Conservation (phyloP, 2,329 filamentous ascomycete species). For the Nemania sp. region DNA sequence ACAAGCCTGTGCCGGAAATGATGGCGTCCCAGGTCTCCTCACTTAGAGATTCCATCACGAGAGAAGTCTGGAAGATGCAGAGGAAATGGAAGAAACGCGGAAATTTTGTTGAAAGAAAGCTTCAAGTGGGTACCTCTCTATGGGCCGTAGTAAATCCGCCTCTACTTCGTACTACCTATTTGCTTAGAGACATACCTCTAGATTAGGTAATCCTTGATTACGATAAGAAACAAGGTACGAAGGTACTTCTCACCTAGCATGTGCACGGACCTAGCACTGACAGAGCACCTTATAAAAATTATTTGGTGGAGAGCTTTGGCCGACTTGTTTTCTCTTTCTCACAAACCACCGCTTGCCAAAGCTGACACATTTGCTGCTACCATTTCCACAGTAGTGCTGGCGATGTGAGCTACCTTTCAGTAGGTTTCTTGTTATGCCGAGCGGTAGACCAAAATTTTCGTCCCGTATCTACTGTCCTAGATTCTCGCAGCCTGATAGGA, state of each 20-base stretch:
- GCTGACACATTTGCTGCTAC: slow-evolving; percentile 36
- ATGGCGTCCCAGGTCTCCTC: slow-evolving; percentile 80
- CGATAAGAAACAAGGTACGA: not conserved
- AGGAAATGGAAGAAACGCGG: not conserved
- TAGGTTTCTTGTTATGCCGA: slow-evolving; percentile 39
- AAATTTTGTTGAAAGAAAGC: slow-evolving; percentile 23
- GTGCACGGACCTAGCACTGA: slow-evolving; percentile 11
- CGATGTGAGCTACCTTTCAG: slow-evolving; percentile 38
- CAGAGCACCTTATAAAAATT: no score
- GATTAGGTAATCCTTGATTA: no score
- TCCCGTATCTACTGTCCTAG: slow-evolving; percentile 89
- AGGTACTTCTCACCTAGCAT: no score
- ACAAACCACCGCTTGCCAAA: slow-evolving; percentile 38
- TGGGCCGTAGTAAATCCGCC: slow-evolving; percentile 23
- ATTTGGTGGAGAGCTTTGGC: not conserved
- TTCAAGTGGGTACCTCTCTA: slow-evolving; percentile 18
- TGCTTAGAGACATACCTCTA: no score
- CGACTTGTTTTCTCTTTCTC: slow-evolving; percentile 27
- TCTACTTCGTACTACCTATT: no score
- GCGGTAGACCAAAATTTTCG: slow-evolving; percentile 50
- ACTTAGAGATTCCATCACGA: slow-evolving; percentile 71
- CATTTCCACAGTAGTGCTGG: slow-evolving; percentile 43
- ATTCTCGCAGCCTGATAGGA: slow-evolving; percentile 73
- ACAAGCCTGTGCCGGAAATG: slow-evolving; percentile 77
- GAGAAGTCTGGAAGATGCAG: slow-evolving; percentile 34